Percentiles rank a stretch among this genome's conserved stretches.
Evolutionary conservation across 352 stramenopile species (phyloP).

Genomic region (Pythium pectinolyticum): DNA sequence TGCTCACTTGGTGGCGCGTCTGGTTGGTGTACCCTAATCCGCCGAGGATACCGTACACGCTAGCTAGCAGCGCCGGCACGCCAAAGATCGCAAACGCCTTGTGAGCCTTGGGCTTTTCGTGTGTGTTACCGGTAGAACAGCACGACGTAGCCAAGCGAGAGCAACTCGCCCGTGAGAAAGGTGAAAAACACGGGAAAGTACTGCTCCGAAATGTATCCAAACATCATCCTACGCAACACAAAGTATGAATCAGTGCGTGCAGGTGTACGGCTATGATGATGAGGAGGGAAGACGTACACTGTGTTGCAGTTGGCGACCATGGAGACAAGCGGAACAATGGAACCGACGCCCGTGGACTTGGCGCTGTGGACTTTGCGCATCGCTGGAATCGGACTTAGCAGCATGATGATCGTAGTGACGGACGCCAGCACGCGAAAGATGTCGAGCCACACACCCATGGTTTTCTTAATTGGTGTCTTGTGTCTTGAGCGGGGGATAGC

Average conservation of each 20-base stretch:
- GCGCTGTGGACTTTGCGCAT: conserved; percentile 37
- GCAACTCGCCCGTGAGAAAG: conserved; percentile 39
- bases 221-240: conserved; percentile 36
- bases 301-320: conserved; percentile 44
- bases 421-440: conserved; percentile 33
- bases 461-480: too few relatives aligned
- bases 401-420: conserved; percentile 34
- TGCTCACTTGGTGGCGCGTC: conserved; percentile 27
- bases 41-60: conserved; percentile 40
- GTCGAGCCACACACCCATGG: conserved; percentile 6
- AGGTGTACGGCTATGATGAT: not conserved
- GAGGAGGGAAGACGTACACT: conserved; percentile 10
- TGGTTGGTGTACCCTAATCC: conserved; percentile 31
- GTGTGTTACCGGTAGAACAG: conserved; percentile 48
- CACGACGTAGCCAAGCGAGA: conserved; percentile 39
- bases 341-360: conserved; percentile 36
- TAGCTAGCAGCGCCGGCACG: conserved; percentile 28
- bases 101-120: conserved; percentile 39
- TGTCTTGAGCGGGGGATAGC: not conserved
- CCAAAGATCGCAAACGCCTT: conserved; percentile 26
- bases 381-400: conserved; percentile 39
- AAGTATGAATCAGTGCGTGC: not conserved
- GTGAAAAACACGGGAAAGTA: conserved; percentile 48
- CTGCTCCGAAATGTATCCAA: conserved; percentile 40
- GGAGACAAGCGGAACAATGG: conserved; percentile 14